These are phyloP conservation scores for Hyaloperonospora arabidopsidis DNA, from an alignment of 352 stramenopile genomes.

Conservation along the genomic window DNA sequence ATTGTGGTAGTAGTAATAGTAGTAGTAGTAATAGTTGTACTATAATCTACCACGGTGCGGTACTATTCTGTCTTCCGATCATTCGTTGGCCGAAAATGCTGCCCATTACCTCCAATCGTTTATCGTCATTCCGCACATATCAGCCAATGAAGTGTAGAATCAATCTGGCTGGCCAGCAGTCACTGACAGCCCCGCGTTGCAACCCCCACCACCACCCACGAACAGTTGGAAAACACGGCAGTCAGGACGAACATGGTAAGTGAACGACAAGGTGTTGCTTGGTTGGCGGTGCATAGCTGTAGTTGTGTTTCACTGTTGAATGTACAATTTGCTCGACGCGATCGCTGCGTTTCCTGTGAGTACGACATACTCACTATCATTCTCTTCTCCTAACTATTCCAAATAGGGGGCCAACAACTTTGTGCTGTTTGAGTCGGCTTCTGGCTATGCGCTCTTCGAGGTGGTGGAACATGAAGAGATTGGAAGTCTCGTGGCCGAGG, in stretches of 20 bases:
- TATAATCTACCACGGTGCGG: too few species aligned
- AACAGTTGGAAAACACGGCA: conserved; percentile 33
- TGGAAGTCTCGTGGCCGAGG: conserved; percentile 72
- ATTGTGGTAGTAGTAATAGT: too few species aligned
- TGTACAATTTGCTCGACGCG: conserved; percentile 9
- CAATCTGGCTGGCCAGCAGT: conserved; percentile 30
- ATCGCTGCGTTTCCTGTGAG: conserved; percentile 2
- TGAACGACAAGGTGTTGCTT: conserved; percentile 2
- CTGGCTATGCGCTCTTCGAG: conserved; percentile 98
- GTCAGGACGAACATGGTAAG: conserved; percentile 32
- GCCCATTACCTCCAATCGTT: background rate
- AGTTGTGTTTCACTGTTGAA: conserved; percentile 1
- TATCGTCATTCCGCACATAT: background rate
- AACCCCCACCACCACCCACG: conserved; percentile 20
- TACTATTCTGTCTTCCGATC: too few species aligned
- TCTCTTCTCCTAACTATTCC: conserved; percentile 1
- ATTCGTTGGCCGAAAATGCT: too few species aligned
- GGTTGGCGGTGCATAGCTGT: conserved; percentile 5
- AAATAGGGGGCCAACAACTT: conserved; percentile 61
- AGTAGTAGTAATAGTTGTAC: too few species aligned
- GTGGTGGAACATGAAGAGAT: conserved; percentile 98
- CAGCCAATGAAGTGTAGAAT: conserved; percentile 19
- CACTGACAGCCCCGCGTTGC: conserved; percentile 6
- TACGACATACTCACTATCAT: conserved; percentile 16
- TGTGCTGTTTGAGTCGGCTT: conserved; percentile 96